These are phyloP conservation scores for Camellia oleifera DNA, from an alignment of 179 eudicot species.

Conservation along the genomic window DNA sequence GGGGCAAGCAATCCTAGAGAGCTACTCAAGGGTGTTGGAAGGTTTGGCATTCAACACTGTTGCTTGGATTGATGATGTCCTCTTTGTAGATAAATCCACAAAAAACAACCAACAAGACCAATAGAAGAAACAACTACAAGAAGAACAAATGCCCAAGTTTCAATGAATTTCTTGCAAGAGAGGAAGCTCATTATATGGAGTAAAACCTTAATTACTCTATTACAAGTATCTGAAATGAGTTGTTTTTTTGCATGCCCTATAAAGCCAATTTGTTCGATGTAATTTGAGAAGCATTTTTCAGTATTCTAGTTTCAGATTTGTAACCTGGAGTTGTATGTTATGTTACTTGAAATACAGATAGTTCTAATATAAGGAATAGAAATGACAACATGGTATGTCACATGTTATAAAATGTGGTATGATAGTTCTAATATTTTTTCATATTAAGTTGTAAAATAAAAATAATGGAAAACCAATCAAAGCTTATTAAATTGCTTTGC, in stretches of 20 bases:
- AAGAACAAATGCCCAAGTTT: neutral
- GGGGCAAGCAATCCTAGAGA: conserved; percentile 90
- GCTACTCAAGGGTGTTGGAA: conserved; percentile 98
- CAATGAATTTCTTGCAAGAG: neutral
- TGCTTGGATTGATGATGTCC: conserved; percentile 87
- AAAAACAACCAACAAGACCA: conserved; percentile 34
- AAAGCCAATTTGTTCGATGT: neutral
- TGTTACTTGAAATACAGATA: too few species aligned
- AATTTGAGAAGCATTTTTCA: neutral
- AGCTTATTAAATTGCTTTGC: too few species aligned
- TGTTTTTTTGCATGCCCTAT: neutral
- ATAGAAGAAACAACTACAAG: conserved; percentile 14
- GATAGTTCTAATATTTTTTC: too few species aligned
- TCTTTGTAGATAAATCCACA: conserved; percentile 65
- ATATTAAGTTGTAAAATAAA: too few species aligned
- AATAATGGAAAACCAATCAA: too few species aligned
- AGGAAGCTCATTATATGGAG: neutral
- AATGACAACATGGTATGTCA: too few species aligned
- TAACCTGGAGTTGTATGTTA: neutral
- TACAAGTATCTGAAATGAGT: conserved; percentile 2
- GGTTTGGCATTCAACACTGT: conserved; percentile 89
- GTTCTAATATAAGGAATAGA: too few species aligned
- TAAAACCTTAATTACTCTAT: neutral
- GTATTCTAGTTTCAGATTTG: neutral
- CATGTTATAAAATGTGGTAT: too few species aligned